Evolutionary conservation across 129 eudicot species (phyloP), one percentile per base, ranked within the genome.

Genomic region (Flaveria linearis): DNA sequence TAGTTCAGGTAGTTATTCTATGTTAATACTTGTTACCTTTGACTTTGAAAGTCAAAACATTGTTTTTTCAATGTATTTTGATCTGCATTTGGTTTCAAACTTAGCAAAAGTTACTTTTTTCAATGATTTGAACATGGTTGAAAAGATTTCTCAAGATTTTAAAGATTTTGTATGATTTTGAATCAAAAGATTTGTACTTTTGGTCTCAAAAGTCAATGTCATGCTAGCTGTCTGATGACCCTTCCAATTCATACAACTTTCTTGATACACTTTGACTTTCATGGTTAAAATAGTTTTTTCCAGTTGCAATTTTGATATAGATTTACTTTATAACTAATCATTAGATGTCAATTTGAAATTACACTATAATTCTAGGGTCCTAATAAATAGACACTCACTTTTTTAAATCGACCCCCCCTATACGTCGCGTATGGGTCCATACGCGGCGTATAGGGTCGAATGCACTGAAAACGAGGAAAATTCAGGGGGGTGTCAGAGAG

Each of bases 1-100:
- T 88, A 28, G 83, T 91, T 80, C 98, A 94, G 96, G 98, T 91
- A 68, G 77, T 68, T 33, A 28, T 18, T 49, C 20, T 22, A 11
- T 28, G 1, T 12, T 30, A 14, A 64, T 17, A 23, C 25, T 25
- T 17, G 2, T 36, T 12, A 22, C 1, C 26, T 74, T 74, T 58
- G 78, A 74, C 57, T 42, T 58, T 43, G 16, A 41, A 42, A 23
- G 69, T 74, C 69, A 57, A 72, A 71, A 41, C 57, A 58, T 57
- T 4, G 4, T 57, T 58, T 7, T 58, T 26, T 41, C 3, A 28
- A 58, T 56, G 77, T 5, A 57, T 73, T 26, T 52, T 72, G 65
- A 52, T 53, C 15, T 30, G 17, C 7, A 39, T 68, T 2, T 10
- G 11, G 9, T 33, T 65, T 65, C 15, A 36, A 65, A 65, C 47